Conservation (phyloP, 129 eudicot species). For the Centrapalus pauciflorus region DNA sequence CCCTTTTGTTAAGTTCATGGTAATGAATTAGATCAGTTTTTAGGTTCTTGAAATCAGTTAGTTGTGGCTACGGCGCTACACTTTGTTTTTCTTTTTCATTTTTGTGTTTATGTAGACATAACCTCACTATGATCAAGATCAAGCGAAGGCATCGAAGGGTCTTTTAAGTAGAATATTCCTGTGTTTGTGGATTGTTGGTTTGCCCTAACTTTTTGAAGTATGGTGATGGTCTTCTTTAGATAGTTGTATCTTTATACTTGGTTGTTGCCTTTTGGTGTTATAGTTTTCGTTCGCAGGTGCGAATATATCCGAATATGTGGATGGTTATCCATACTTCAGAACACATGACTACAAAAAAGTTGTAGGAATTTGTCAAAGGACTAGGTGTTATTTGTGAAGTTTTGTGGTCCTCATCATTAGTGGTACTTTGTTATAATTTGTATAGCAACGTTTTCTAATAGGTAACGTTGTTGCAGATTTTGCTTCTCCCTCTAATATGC, state of each 20-base stretch:
- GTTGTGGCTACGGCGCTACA: not conserved
- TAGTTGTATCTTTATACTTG: not conserved
- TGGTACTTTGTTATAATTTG: not conserved
- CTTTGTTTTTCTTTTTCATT: not conserved
- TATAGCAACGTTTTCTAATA: not conserved
- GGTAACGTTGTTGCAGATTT: not conserved
- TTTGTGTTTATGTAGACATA: not conserved
- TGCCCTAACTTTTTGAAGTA: not conserved
- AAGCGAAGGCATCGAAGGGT: not conserved
- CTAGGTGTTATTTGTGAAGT: not conserved
- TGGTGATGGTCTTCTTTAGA: too few relatives aligned
- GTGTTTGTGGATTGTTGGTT: not conserved
- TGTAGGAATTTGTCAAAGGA: not conserved
- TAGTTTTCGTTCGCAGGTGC: not conserved
- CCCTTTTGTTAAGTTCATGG: not conserved
- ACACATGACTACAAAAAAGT: not conserved
- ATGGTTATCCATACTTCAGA: not conserved
- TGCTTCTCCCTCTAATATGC: conserved; percentile 7
- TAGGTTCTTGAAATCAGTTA: not conserved
- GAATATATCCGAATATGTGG: not conserved
- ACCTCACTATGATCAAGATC: not conserved
- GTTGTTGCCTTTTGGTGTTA: not conserved
- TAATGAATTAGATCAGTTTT: not conserved
- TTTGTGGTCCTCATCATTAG: not conserved
- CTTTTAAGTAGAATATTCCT: not conserved